Evolutionary conservation across 768 basidiomycete species (phyloP).

Genomic region (Cystofilobasidium capitatum): DNA sequence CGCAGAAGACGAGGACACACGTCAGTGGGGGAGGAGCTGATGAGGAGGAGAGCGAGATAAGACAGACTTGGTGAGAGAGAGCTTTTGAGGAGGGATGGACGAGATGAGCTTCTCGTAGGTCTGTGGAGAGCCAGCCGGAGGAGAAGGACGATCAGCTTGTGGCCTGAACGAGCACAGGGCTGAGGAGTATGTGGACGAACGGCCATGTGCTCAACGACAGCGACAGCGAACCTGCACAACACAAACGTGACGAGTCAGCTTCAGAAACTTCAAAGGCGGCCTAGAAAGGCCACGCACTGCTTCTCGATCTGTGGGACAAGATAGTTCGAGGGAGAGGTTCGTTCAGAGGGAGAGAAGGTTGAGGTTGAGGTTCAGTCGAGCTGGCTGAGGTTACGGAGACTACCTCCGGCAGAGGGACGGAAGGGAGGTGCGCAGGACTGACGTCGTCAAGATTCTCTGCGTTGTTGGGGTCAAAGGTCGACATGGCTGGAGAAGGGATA

Average conservation of each 20-base stretch:
- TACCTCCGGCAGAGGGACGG: neutral
- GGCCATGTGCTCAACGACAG: slow-evolving; percentile 92
- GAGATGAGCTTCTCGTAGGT: slow-evolving; percentile 92
- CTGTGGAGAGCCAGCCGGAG: slow-evolving; percentile 41
- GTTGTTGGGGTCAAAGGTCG: slow-evolving; percentile 68
- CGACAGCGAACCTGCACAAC: slow-evolving; percentile 66
- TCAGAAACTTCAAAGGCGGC: slow-evolving; percentile 22
- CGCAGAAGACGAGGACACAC: neutral
- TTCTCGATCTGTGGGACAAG: slow-evolving; percentile 70
- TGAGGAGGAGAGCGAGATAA: neutral
- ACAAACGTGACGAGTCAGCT: neutral
- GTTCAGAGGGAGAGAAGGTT: slow-evolving; percentile 22
- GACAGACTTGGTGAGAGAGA: slow-evolving; percentile 70
- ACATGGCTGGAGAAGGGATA: neutral
- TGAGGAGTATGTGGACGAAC: slow-evolving; percentile 45
- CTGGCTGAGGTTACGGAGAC: neutral
- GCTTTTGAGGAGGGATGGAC: slow-evolving; percentile 61
- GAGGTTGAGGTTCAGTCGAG: neutral
- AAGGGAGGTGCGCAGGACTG: slow-evolving; percentile 31
- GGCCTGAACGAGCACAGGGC: neutral
- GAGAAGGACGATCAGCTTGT: slow-evolving; percentile 4
- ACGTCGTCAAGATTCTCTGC: slow-evolving; percentile 90
- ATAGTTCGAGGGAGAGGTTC: neutral
- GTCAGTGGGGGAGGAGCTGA: neutral
- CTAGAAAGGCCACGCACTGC: slow-evolving; percentile 53